These are phyloP conservation scores for Salvia hispanica DNA, from an alignment of 257 asterid species.

Conservation along the genomic window DNA sequence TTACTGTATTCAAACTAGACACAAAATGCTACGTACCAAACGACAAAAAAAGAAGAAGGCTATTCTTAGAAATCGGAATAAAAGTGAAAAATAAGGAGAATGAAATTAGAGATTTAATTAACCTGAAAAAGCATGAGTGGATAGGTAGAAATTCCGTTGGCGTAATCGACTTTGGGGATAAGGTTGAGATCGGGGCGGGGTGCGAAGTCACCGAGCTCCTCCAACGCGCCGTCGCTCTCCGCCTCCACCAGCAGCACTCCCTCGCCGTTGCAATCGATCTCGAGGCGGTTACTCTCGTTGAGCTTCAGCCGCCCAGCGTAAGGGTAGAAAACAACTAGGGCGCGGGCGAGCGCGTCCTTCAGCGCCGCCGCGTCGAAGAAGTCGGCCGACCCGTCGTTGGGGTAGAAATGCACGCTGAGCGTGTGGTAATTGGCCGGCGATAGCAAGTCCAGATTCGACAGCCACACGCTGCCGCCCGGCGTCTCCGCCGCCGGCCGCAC, in stretches of 20 bases:
- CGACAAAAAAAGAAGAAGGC: too few species aligned
- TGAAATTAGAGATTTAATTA: too few species aligned
- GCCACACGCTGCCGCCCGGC: conserved; percentile 51
- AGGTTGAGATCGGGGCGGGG: conserved; percentile 64
- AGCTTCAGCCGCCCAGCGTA: conserved; percentile 58
- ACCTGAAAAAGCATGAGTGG: conserved; percentile 84
- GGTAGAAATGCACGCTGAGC: conserved; percentile 51
- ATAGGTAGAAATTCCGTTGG: conserved; percentile 51
- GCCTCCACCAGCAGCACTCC: conserved; percentile 72
- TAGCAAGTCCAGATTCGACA: conserved; percentile 56
- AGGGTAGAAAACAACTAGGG: conserved; percentile 64
- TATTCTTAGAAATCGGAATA: too few species aligned
- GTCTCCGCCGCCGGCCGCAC: conserved; percentile 46
- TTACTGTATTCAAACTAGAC: too few species aligned
- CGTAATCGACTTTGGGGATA: conserved; percentile 63
- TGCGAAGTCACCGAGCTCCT: conserved; percentile 67
- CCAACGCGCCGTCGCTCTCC: conserved; percentile 53
- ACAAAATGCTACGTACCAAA: too few species aligned
- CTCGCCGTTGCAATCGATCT: conserved; percentile 62
- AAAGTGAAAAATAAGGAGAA: too few species aligned
- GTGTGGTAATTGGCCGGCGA: conserved; percentile 52
- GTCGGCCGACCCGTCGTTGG: conserved; percentile 41
- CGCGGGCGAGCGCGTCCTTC: conserved; percentile 53
- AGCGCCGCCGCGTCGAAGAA: conserved; percentile 54
- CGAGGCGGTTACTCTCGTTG: conserved; percentile 48